phyloP scores from a whole-genome alignment of 306 rosid genomes.

The Lotus japonicus region DNA sequence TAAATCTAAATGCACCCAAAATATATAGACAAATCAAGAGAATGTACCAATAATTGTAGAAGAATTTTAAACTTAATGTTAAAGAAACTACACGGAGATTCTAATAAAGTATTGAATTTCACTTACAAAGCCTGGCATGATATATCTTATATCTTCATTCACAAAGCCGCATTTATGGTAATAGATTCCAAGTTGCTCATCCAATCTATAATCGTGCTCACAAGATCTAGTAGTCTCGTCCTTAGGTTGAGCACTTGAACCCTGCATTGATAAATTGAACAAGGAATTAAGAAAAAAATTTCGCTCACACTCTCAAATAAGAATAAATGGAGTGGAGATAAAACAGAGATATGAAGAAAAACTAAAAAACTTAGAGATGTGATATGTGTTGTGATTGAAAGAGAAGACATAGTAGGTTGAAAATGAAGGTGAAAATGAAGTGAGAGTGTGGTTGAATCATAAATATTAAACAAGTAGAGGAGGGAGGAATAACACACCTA shows the following conservation, averaged over 20 bases:
- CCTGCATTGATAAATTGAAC: conserved; percentile 41
- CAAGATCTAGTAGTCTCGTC: conserved; percentile 27
- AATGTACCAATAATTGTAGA: background rate
- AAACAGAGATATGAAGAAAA: no score
- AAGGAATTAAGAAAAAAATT: conserved; percentile 12
- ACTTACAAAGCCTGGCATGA: conserved; percentile 79
- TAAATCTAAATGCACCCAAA: background rate
- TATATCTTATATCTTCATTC: conserved; percentile 50
- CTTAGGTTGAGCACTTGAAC: conserved; percentile 23
- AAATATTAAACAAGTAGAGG: background rate
- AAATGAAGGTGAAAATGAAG: no score
- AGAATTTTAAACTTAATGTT: conserved; percentile 6
- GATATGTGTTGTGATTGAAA: no score
- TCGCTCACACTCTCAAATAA: no score
- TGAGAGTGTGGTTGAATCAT: no score
- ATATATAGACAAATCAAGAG: conserved; percentile 11
- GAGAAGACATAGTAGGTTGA: no score
- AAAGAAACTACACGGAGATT: background rate
- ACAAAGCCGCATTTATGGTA: conserved; percentile 66
- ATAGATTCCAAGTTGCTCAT: conserved; percentile 75
- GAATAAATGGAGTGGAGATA: no score
- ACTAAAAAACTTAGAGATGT: no score
- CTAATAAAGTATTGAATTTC: conserved; percentile 2
- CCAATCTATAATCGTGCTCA: conserved; percentile 48
- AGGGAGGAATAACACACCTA: conserved; percentile 35